These are phyloP conservation scores for Physaria fendleri DNA, from an alignment of 345 rosid genomes.

Conservation along the genomic window DNA sequence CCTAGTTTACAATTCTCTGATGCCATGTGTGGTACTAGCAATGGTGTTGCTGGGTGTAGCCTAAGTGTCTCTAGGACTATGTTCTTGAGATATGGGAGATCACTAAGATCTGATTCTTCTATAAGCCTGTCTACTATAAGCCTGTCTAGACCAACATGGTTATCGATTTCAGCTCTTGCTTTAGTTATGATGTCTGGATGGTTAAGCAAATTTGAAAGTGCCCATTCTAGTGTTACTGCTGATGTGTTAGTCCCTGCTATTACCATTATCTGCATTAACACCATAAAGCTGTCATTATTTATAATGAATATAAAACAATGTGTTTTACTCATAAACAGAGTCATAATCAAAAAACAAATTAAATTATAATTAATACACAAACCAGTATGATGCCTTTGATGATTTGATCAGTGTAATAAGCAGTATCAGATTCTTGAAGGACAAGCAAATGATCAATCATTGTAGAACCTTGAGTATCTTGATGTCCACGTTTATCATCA, in stretches of 20 bases:
- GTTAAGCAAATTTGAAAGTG: constrained; percentile 42
- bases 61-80: constrained; percentile 43
- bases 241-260: constrained; percentile 49
- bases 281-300: neutral
- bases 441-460: constrained; percentile 57
- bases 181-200: constrained; percentile 33
- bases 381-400: constrained; percentile 52
- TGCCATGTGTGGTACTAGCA: constrained; percentile 35
- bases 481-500: constrained; percentile 38
- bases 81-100: constrained; percentile 40
- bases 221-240: constrained; percentile 47
- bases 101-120: constrained; percentile 32
- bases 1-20: constrained; percentile 39
- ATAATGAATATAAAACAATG: neutral
- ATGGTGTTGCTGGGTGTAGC: constrained; percentile 37
- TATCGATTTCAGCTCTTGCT: constrained; percentile 31
- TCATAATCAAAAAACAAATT: too few relatives aligned
- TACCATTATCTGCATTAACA: constrained; percentile 28
- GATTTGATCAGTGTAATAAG: constrained; percentile 45
- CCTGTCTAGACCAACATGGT: constrained; percentile 26
- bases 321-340: neutral
- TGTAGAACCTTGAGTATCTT: constrained; percentile 28
- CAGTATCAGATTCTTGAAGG: constrained; percentile 42
- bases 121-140: constrained; percentile 30
- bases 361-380: too few relatives aligned